These are phyloP conservation scores for Xylaria hypoxylon DNA, from an alignment of 2,329 filamentous ascomycete genomes.

Conservation along the genomic window DNA sequence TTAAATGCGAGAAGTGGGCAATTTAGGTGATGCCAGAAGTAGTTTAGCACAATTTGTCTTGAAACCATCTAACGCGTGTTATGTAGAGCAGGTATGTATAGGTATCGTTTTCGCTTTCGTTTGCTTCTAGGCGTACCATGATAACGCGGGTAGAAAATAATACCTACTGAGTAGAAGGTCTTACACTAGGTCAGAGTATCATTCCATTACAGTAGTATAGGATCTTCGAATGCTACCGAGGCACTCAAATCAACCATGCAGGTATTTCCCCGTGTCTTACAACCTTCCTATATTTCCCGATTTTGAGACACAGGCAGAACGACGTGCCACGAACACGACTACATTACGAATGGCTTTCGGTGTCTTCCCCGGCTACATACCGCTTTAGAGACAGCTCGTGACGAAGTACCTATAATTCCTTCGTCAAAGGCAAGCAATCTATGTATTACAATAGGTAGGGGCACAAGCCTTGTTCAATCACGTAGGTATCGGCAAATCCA, in stretches of 20 bases:
- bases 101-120: conserved; percentile 9
- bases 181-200: background rate
- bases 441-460: background rate
- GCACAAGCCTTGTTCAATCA: background rate
- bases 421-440: conserved; percentile 9
- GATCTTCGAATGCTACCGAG: background rate
- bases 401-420: background rate
- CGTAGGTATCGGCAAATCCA: background rate
- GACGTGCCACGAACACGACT: conserved; percentile 15
- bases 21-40: conserved; percentile 1
- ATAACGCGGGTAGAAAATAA: background rate
- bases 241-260: conserved; percentile 1
- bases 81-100: too few species aligned
- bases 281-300: conserved; percentile 16
- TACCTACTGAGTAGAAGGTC: background rate
- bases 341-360: too few species aligned
- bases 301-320: conserved; percentile 16
- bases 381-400: background rate
- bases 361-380: too few species aligned
- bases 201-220: background rate
- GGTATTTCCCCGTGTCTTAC: background rate
- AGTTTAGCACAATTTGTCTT: conserved; percentile 4
- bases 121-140: background rate
- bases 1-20: background rate
- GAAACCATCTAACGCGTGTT: conserved; percentile 15